These are phyloP conservation scores for Macrophomina phaseolina DNA, from an alignment of 2,329 filamentous ascomycete species.

Conservation along the genomic window DNA sequence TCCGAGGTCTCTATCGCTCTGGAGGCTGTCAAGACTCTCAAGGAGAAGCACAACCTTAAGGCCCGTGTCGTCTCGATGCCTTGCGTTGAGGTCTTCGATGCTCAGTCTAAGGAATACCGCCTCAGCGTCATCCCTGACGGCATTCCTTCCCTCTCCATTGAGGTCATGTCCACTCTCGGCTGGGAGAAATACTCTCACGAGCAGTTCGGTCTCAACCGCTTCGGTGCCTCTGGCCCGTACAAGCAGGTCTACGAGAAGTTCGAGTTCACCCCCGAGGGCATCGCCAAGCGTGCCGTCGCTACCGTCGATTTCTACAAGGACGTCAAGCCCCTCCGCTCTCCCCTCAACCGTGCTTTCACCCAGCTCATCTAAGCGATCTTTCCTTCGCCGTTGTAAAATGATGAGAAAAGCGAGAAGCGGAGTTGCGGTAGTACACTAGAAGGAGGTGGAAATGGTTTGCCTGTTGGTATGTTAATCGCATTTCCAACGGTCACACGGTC, in stretches of 20 bases:
- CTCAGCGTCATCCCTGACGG: conserved; percentile 92
- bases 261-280: conserved; percentile 97
- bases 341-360: conserved; percentile 96
- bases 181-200: conserved; percentile 99
- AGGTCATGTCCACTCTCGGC: conserved; percentile 96
- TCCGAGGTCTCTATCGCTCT: conserved; percentile 95
- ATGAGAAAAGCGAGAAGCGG: conserved; percentile 11
- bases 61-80: conserved; percentile 94
- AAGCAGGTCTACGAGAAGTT: conserved; percentile 99
- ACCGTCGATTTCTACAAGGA: conserved; percentile 99
- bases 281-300: conserved; percentile 89
- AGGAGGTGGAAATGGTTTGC: background rate
- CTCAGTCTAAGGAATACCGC: conserved; percentile 92
- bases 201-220: conserved; percentile 99
- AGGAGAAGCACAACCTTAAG: conserved; percentile 84
- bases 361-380: conserved; percentile 77
- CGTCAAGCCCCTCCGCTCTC: conserved; percentile 83
- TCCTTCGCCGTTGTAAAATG: background rate
- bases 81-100: conserved; percentile 96
- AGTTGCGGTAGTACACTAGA: background rate
- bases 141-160: conserved; percentile 89
- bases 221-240: conserved; percentile 96
- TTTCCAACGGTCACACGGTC: background rate
- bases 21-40: conserved; percentile 88
- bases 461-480: conserved; percentile 19